phyloP scores from a whole-genome alignment of 306 rosid genomes.

The Vicia sativa region DNA sequence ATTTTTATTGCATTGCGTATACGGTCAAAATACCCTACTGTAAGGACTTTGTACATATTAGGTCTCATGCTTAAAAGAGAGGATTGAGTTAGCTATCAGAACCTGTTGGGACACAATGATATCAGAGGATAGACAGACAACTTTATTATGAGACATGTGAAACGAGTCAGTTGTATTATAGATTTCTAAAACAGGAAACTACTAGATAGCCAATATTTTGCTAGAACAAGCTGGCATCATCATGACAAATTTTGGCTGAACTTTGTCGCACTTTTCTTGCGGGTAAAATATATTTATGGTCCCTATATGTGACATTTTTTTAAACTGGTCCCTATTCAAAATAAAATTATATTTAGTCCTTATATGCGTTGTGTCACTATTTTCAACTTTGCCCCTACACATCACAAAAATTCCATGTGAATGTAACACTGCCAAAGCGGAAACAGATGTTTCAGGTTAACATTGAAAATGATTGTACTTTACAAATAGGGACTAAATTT shows the following conservation, averaged over 20 bases:
- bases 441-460: background rate
- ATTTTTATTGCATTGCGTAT: slow-evolving; percentile 26
- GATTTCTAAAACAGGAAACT: slow-evolving; percentile 24
- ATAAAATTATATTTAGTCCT: background rate
- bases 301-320: background rate
- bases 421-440: slow-evolving; percentile 2
- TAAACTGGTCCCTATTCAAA: background rate
- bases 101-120: background rate
- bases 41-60: slow-evolving; percentile 9
- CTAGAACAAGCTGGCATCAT: background rate
- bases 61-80: background rate
- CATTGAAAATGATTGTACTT: slow-evolving; percentile 16
- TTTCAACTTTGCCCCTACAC: background rate
- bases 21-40: slow-evolving; percentile 25
- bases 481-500: slow-evolving; percentile 12
- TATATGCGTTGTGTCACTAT: background rate
- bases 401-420: slow-evolving; percentile 20
- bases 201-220: background rate
- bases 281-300: background rate
- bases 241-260: background rate
- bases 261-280: background rate
- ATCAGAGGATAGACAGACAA: background rate
- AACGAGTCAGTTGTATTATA: slow-evolving; percentile 3
- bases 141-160: slow-evolving; percentile 19
- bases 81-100: background rate